Conservation (phyloP, 208 protist genomes). For the Angomonas desouzai region DNA sequence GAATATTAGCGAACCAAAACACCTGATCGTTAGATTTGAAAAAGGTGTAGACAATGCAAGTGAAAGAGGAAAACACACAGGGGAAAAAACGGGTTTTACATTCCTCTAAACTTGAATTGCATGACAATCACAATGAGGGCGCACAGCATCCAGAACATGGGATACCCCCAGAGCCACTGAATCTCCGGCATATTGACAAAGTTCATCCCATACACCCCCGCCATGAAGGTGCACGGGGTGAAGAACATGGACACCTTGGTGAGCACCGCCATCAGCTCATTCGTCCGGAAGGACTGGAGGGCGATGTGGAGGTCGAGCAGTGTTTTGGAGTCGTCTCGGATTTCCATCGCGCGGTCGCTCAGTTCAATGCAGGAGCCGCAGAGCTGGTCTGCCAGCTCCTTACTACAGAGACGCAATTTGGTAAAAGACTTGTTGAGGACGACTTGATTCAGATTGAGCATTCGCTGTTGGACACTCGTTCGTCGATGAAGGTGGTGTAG, state of each 20-base stretch:
- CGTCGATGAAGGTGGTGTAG: conserved; percentile 84
- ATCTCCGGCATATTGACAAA: conserved; percentile 80
- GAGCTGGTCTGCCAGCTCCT: conserved; percentile 72
- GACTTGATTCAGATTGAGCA: conserved; percentile 62
- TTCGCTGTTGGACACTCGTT: conserved; percentile 77
- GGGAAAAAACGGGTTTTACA: conserved; percentile 4
- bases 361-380: conserved; percentile 66
- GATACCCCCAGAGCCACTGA: conserved; percentile 63
- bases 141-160: conserved; percentile 67
- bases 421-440: conserved; percentile 72
- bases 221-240: conserved; percentile 82
- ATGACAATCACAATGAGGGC: conserved; percentile 45
- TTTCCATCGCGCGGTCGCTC: conserved; percentile 66
- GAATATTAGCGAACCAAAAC: too few relatives aligned
- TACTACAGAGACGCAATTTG: conserved; percentile 69
- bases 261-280: conserved; percentile 88
- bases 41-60: too few relatives aligned
- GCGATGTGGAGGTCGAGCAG: conserved; percentile 79
- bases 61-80: conserved; percentile 12
- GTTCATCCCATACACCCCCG: conserved; percentile 91
- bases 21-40: too few relatives aligned
- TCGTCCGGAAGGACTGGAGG: conserved; percentile 76
- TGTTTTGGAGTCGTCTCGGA: conserved; percentile 81
- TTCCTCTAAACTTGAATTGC: conserved; percentile 38
- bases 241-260: conserved; percentile 85